These are phyloP conservation scores for Neopestalotiopsis rosae DNA, from an alignment of 2,329 filamentous ascomycete species.

Conservation along the genomic window DNA sequence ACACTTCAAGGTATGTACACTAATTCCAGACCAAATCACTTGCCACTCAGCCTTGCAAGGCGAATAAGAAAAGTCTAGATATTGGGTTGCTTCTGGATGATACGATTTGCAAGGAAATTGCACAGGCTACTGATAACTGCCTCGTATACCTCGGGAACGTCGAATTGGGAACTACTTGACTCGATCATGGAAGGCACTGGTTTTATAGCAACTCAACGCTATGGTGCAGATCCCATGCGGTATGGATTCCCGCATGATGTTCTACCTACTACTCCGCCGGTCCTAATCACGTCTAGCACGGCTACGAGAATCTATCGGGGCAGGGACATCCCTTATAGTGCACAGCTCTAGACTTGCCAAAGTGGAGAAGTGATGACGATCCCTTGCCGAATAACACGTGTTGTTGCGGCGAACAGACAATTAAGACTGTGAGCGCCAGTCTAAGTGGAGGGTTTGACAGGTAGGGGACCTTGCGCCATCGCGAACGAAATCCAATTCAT, in stretches of 20 bases:
- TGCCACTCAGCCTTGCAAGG: no score
- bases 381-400: background rate
- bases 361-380: background rate
- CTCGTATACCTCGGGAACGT: no score
- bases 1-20: no score
- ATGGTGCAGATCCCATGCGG: background rate
- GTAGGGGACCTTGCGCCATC: background rate
- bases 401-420: background rate
- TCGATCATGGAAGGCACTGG: no score
- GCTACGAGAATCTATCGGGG: background rate
- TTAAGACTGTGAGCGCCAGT: background rate
- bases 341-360: background rate
- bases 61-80: no score
- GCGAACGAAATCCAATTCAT: background rate
- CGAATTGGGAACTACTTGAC: no score
- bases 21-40: no score
- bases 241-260: background rate
- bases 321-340: background rate
- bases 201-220: background rate
- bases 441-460: background rate
- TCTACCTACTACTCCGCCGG: background rate
- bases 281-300: background rate
- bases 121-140: no score
- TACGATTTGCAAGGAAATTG: no score
- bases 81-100: no score